Evolutionary conservation across 169 alveolate species (phyloP).

Genomic region (Plasmodium chabaudi): DNA sequence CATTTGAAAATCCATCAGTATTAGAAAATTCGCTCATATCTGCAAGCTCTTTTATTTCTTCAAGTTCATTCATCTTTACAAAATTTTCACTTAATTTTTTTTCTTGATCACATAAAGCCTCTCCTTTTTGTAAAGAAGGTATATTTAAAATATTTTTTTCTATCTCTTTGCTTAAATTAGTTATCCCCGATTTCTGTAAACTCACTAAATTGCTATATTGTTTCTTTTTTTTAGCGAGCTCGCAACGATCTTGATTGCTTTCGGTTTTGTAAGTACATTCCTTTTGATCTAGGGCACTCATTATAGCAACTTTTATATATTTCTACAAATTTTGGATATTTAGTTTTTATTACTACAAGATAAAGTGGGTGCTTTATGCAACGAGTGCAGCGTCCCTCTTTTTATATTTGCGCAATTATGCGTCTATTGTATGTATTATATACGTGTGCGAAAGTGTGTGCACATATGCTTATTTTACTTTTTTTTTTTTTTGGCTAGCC

Average conservation of each 20-base stretch:
- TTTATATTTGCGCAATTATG: no score
- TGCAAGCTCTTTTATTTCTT: no score
- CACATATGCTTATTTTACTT: no score
- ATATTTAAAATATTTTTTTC: constrained; percentile 15
- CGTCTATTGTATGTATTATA: no score
- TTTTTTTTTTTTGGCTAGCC: no score
- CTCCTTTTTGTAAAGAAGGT: constrained; percentile 12
- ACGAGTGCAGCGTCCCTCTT: no score
- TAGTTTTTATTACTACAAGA: no score
- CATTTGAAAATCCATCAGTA: constrained; percentile 14
- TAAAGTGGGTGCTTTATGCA: no score
- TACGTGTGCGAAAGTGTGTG: no score
- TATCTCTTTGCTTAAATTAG: constrained; percentile 7
- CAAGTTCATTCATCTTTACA: no score
- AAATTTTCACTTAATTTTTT: constrained; percentile 6
- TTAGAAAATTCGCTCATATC: not conserved
- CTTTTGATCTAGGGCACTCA: constrained; percentile 12
- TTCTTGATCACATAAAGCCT: constrained; percentile 26
- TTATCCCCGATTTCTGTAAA: constrained; percentile 1
- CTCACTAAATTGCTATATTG: constrained; percentile 45
- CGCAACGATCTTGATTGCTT: constrained; percentile 1
- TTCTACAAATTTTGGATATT: no score
- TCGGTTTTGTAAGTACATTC: constrained; percentile 2
- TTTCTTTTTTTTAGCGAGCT: constrained; percentile 6
- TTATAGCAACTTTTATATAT: not conserved